phyloP scores from a whole-genome alignment of 495 filamentous ascomycete species.

The Lasiosphaeriaceae sp. region DNA sequence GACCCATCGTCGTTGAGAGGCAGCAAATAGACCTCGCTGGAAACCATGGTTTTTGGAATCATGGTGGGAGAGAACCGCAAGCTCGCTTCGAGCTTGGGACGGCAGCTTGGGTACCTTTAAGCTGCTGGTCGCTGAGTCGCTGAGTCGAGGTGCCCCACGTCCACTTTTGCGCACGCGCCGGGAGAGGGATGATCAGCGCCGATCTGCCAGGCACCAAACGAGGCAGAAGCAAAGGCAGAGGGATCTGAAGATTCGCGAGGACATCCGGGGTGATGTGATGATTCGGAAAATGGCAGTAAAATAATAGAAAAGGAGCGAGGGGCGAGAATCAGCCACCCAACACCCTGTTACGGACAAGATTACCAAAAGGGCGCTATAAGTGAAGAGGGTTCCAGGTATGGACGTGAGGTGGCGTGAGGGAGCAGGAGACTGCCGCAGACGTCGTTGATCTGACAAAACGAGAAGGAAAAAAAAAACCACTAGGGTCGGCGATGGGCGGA shows the following conservation, averaged over 20 bases:
- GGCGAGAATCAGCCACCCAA: too few species aligned
- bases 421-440: too few species aligned
- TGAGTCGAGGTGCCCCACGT: too few species aligned
- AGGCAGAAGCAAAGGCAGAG: constrained; percentile 24
- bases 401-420: too few species aligned
- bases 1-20: constrained; percentile 88
- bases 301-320: neutral
- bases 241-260: constrained; percentile 17
- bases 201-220: constrained; percentile 22
- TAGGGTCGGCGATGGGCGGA: too few species aligned
- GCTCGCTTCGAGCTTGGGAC: constrained; percentile 4
- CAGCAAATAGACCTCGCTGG: constrained; percentile 74
- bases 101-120: neutral
- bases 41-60: constrained; percentile 50
- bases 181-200: neutral
- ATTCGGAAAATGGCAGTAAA: neutral
- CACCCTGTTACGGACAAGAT: too few species aligned
- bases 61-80: constrained; percentile 26
- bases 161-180: neutral
- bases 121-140: neutral
- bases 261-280: constrained; percentile 9
- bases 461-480: too few species aligned
- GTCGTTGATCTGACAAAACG: too few species aligned
- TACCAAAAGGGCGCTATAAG: neutral
- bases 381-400: too few species aligned